A percentile compares a stretch with the other conserved stretches of the same genome.
phyloP scores from a whole-genome alignment of 148 eudicot genomes.

The Silene conica region DNA sequence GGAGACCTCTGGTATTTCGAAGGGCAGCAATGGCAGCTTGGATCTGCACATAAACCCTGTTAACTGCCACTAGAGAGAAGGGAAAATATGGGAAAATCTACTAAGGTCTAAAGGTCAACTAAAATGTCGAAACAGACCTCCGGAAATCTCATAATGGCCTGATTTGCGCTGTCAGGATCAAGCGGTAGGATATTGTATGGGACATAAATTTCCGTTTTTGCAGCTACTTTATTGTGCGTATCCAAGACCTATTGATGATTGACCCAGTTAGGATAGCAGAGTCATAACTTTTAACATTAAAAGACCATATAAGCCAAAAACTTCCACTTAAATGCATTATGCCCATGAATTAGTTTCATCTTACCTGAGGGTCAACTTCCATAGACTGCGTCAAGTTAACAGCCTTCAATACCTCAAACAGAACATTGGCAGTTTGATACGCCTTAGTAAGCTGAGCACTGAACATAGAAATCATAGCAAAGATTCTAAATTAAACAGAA shows the following conservation, averaged over 20 bases:
- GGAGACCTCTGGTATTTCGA: conserved; percentile 96
- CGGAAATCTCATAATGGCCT: conserved; percentile 95
- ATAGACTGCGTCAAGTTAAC: conserved; percentile 87
- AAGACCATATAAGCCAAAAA: not conserved
- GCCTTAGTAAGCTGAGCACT: conserved; percentile 99
- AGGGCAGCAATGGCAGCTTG: conserved; percentile 92
- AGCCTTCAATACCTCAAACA: conserved; percentile 96
- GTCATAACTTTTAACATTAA: not conserved
- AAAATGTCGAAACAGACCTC: conserved; percentile 49
- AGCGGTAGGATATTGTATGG: conserved; percentile 98
- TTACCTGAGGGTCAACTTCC: conserved; percentile 96
- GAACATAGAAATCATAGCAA: conserved; percentile 24
- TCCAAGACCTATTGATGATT: conserved; percentile 61
- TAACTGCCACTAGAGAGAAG: conserved; percentile 11
- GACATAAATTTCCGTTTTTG: conserved; percentile 81
- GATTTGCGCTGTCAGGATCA: conserved; percentile 97
- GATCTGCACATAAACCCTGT: conserved; percentile 46
- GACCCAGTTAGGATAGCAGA: not conserved
- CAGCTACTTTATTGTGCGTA: conserved; percentile 94
- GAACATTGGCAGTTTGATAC: conserved; percentile 99
- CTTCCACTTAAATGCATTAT: not conserved
- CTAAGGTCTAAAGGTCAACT: not conserved
- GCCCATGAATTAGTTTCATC: conserved; percentile 14
- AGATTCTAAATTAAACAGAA: not conserved
- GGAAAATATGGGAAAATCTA: not conserved